Evolutionary conservation across 768 basidiomycete genomes (phyloP).

Genomic region (Lactarius akahatsu): DNA sequence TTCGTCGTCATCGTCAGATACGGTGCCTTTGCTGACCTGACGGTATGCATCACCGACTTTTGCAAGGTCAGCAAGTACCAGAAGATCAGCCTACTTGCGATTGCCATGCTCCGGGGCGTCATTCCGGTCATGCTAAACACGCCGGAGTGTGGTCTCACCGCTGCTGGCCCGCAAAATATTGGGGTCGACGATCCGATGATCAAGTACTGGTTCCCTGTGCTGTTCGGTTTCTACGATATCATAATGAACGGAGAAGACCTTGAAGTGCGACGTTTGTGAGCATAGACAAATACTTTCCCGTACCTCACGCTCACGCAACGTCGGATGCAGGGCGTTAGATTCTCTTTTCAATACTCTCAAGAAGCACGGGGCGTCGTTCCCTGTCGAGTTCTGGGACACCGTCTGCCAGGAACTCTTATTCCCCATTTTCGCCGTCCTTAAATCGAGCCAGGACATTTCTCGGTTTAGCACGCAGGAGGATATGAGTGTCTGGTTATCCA

Average conservation of each 20-base stretch:
- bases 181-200: slow-evolving; percentile 83
- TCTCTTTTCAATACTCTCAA: slow-evolving; percentile 94
- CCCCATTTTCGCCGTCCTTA: slow-evolving; percentile 96
- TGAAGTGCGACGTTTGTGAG: slow-evolving; percentile 94
- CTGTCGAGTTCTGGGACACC: slow-evolving; percentile 96
- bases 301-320: slow-evolving; percentile 7
- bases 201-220: slow-evolving; percentile 93
- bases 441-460: slow-evolving; percentile 87
- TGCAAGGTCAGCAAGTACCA: slow-evolving; percentile 99
- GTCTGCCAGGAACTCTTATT: slow-evolving; percentile 95
- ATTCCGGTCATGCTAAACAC: slow-evolving; percentile 89
- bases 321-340: slow-evolving; percentile 78
- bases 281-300: slow-evolving; percentile 23
- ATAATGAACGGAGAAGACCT: slow-evolving; percentile 99
- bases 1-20: slow-evolving; percentile 89
- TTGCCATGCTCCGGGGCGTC: slow-evolving; percentile 91
- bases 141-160: slow-evolving; percentile 60
- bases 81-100: slow-evolving; percentile 94
- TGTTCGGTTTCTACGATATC: slow-evolving; percentile 99
- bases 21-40: slow-evolving; percentile 94
- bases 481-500: slow-evolving; percentile 99
- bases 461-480: slow-evolving; percentile 96
- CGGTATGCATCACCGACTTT: slow-evolving; percentile 97
- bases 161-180: slow-evolving; percentile 37
- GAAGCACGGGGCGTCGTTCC: slow-evolving; percentile 80